These are phyloP conservation scores for Camelina hispida DNA, from an alignment of 345 rosid genomes.

Conservation along the genomic window DNA sequence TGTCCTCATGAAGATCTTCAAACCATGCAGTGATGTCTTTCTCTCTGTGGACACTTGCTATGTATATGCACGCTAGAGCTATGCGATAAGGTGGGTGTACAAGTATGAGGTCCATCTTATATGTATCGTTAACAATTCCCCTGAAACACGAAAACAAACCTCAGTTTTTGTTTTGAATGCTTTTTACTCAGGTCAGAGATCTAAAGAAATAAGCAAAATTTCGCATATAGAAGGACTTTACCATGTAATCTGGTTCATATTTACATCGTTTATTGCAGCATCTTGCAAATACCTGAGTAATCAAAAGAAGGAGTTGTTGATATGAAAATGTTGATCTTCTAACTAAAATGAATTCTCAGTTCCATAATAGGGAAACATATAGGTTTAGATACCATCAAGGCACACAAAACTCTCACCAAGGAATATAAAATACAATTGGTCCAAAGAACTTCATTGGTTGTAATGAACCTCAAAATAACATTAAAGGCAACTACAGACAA, in stretches of 20 bases:
- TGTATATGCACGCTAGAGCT: conserved; percentile 87
- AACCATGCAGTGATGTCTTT: conserved; percentile 90
- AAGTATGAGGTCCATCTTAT: conserved; percentile 94
- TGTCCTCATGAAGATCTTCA: conserved; percentile 88
- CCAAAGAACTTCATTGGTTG: neutral
- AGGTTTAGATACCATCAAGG: conserved; percentile 1
- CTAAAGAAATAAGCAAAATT: conserved; percentile 12
- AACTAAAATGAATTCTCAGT: neutral
- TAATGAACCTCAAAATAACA: neutral
- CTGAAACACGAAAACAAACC: conserved; percentile 37
- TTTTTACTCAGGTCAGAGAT: neutral
- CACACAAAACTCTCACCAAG: neutral
- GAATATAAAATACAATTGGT: neutral
- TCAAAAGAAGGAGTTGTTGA: neutral
- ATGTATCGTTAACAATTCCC: conserved; percentile 94
- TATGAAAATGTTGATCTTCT: neutral
- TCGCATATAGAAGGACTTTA: conserved; percentile 38
- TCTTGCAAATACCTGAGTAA: conserved; percentile 74
- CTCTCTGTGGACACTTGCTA: conserved; percentile 74
- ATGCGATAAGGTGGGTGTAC: conserved; percentile 87
- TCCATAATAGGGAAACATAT: neutral
- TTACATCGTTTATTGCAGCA: conserved; percentile 68
- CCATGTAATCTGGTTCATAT: conserved; percentile 81
- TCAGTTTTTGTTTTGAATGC: neutral
- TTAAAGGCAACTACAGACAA: neutral